These are phyloP conservation scores for Hortaea werneckii DNA, from an alignment of 2,329 filamentous ascomycete species.

Conservation along the genomic window DNA sequence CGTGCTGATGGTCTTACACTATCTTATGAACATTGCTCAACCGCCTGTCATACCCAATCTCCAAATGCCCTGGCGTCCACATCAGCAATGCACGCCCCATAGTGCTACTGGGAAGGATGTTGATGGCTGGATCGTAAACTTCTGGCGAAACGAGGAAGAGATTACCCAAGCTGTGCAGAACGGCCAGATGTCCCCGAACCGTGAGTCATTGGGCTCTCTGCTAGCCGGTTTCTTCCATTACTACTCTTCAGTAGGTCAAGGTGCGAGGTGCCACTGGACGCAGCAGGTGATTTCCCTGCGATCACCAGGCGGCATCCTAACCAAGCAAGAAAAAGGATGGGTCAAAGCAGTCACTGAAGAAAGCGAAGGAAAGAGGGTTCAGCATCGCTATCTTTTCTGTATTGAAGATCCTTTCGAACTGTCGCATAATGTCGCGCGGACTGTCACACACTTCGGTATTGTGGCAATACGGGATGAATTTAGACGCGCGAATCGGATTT, in stretches of 20 bases:
- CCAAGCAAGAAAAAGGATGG: conserved; percentile 76
- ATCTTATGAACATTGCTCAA: conserved; percentile 68
- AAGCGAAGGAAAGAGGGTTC: conserved; percentile 48
- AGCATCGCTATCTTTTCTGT: conserved; percentile 73
- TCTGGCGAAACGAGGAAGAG: conserved; percentile 65
- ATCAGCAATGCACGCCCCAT: conserved; percentile 21
- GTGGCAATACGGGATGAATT: conserved; percentile 78
- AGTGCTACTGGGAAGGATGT: conserved; percentile 16
- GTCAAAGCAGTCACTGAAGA: conserved; percentile 66
- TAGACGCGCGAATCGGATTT: conserved; percentile 64
- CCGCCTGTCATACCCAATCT: conserved; percentile 81
- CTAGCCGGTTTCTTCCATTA: conserved; percentile 83
- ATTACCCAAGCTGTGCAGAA: conserved; percentile 52
- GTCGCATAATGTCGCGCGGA: conserved; percentile 79
- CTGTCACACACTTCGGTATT: conserved; percentile 73
- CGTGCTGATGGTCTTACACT: conserved; percentile 85
- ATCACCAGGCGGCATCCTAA: conserved; percentile 55
- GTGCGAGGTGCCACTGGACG: conserved; percentile 65
- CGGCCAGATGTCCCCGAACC: conserved; percentile 56
- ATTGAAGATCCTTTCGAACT: conserved; percentile 88
- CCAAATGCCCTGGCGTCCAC: conserved; percentile 46
- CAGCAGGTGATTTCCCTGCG: conserved; percentile 70
- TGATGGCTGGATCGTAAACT: conserved; percentile 58
- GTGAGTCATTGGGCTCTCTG: conserved; percentile 58
- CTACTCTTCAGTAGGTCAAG: conserved; percentile 51